A percentile compares a stretch with the other conserved stretches of the same genome.
phyloP scores from a whole-genome alignment of 2,329 filamentous ascomycete genomes.

The Chlorencoelia australis region DNA sequence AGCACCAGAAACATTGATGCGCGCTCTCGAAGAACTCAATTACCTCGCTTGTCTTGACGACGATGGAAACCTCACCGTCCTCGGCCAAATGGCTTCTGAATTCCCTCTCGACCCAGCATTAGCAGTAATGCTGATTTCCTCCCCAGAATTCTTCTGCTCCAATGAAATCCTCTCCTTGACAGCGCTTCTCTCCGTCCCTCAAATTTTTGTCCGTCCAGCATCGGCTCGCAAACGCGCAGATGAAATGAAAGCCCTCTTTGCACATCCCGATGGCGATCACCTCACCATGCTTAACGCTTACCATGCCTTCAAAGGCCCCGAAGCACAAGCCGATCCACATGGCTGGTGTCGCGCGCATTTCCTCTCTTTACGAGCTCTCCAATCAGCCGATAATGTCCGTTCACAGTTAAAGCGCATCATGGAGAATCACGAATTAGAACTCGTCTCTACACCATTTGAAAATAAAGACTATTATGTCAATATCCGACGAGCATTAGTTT shows the following conservation, averaged over 20 bases:
- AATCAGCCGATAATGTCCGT: constrained; percentile 90
- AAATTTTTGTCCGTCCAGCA: constrained; percentile 84
- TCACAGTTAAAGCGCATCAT: constrained; percentile 90
- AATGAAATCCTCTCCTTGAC: constrained; percentile 97
- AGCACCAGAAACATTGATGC: constrained; percentile 96
- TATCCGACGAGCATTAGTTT: constrained; percentile 81
- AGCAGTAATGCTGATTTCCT: constrained; percentile 95
- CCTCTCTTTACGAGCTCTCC: constrained; percentile 76
- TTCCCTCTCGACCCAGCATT: constrained; percentile 91
- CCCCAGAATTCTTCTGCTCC: constrained; percentile 96
- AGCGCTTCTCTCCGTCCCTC: constrained; percentile 84
- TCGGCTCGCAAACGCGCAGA: constrained; percentile 82
- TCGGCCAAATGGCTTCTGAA: constrained; percentile 82
- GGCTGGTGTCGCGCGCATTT: constrained; percentile 98
- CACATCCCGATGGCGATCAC: constrained; percentile 89
- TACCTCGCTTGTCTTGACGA: constrained; percentile 95
- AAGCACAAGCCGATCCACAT: constrained; percentile 62
- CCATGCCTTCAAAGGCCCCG: constrained; percentile 81
- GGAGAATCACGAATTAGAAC: constrained; percentile 80
- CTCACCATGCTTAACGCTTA: constrained; percentile 95
- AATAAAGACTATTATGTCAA: constrained; percentile 98
- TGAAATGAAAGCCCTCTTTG: constrained; percentile 93
- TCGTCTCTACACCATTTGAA: constrained; percentile 81
- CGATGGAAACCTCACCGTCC: constrained; percentile 79
- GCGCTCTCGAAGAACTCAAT: constrained; percentile 93